phyloP scores from a whole-genome alignment of 1,139 yeast species.

The Yamadazyma triangularis region DNA sequence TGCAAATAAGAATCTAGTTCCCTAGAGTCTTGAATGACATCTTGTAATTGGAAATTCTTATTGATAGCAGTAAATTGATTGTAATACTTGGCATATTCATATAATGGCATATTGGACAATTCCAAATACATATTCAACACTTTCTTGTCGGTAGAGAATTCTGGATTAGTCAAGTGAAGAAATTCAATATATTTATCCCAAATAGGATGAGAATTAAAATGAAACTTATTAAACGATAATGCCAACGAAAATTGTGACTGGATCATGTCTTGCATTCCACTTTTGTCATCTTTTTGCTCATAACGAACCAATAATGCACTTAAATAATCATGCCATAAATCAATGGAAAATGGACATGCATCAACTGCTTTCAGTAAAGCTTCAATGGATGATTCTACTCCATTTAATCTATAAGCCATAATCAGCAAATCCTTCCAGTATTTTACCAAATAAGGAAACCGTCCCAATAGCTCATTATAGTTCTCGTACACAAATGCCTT shows the following conservation, averaged over 20 bases:
- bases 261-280: background rate
- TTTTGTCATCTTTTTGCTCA: background rate
- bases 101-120: conserved; percentile 53
- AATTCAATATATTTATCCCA: conserved; percentile 64
- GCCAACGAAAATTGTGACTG: conserved; percentile 2
- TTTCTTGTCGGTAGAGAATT: conserved; percentile 15
- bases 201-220: conserved; percentile 56
- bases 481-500: conserved; percentile 15
- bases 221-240: conserved; percentile 38
- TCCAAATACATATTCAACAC: conserved; percentile 35
- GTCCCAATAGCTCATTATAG: conserved; percentile 32
- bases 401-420: conserved; percentile 50
- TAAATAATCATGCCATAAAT: conserved; percentile 65
- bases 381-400: conserved; percentile 45
- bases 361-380: conserved; percentile 44
- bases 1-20: conserved; percentile 16
- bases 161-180: conserved; percentile 28
- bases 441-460: conserved; percentile 54
- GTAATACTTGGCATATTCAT: conserved; percentile 66
- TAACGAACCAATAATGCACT: conserved; percentile 28
- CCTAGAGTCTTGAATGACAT: conserved; percentile 21
- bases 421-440: conserved; percentile 61
- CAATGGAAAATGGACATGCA: conserved; percentile 52
- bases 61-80: conserved; percentile 44
- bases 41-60: conserved; percentile 27